These are phyloP conservation scores for Lepiota venenata DNA, from an alignment of 768 basidiomycete species.

Conservation along the genomic window DNA sequence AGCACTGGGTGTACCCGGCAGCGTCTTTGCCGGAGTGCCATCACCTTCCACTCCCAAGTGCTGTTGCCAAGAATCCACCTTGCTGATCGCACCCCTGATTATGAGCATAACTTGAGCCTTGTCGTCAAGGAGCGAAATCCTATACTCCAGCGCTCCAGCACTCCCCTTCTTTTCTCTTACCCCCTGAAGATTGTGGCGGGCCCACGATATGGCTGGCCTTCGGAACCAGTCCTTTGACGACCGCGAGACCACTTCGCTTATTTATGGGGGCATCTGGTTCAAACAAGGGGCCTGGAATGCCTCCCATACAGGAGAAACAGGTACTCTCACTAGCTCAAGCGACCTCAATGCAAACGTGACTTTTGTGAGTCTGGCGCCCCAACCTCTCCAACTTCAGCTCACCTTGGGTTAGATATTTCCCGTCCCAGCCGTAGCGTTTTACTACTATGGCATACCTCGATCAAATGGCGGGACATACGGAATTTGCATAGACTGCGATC, in stretches of 20 bases:
- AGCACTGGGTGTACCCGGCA: too few species aligned
- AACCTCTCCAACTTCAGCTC: conserved; percentile 6
- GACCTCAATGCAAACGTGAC: conserved; percentile 25
- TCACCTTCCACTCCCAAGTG: too few species aligned
- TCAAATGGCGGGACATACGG: conserved; percentile 25
- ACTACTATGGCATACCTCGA: conserved; percentile 26
- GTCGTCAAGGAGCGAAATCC: too few species aligned
- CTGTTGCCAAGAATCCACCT: too few species aligned
- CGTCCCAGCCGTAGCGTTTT: conserved; percentile 24
- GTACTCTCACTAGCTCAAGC: conserved; percentile 23
- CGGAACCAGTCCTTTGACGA: conserved; percentile 24
- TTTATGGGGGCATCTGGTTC: conserved; percentile 22
- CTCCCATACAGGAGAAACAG: conserved; percentile 22
- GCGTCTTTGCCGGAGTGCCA: too few species aligned
- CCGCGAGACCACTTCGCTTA: conserved; percentile 16
- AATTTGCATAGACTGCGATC: conserved; percentile 31
- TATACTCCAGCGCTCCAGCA: too few species aligned
- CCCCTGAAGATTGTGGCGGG: too few species aligned
- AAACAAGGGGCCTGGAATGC: conserved; percentile 24
- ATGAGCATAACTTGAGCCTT: too few species aligned
- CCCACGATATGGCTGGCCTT: background rate
- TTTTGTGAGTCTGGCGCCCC: conserved; percentile 20
- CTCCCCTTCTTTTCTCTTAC: too few species aligned
- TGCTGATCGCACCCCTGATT: too few species aligned
- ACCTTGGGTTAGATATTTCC: conserved; percentile 12